Percentiles rank a stretch among this genome's conserved stretches.
phyloP scores from a whole-genome alignment of 768 basidiomycete genomes.

The Tulasnella sp. region DNA sequence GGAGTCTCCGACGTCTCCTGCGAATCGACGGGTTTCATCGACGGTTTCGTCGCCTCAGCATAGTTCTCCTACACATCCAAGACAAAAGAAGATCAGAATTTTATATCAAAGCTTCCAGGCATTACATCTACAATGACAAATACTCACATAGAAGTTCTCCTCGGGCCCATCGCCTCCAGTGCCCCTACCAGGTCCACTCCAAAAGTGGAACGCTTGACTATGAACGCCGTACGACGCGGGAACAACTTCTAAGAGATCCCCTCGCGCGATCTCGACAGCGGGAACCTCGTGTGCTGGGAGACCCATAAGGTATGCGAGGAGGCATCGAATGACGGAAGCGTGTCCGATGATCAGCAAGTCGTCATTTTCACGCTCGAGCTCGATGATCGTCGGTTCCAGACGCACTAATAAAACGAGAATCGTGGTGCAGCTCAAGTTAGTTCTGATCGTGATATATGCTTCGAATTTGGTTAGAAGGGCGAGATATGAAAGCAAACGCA shows the following conservation, averaged over 20 bases:
- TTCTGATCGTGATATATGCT: constrained; percentile 62
- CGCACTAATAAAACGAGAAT: constrained; percentile 48
- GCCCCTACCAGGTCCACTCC: constrained; percentile 72
- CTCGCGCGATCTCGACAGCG: constrained; percentile 91
- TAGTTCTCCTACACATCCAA: too few species aligned
- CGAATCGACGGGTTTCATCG: too few species aligned
- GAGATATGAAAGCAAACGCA: constrained; percentile 27
- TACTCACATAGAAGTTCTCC: constrained; percentile 82
- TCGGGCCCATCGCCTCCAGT: constrained; percentile 38
- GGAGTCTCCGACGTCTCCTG: too few species aligned
- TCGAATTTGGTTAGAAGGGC: constrained; percentile 66
- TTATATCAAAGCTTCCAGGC: too few species aligned
- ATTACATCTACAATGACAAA: constrained; percentile 26
- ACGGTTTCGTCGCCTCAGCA: background rate
- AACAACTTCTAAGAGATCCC: constrained; percentile 89
- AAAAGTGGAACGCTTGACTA: constrained; percentile 78
- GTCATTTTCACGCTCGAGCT: constrained; percentile 87
- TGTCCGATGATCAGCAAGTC: constrained; percentile 95
- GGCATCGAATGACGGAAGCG: constrained; percentile 92
- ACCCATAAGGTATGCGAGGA: constrained; percentile 87
- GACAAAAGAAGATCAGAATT: too few species aligned
- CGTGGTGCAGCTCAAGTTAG: constrained; percentile 16
- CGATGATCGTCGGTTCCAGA: constrained; percentile 84
- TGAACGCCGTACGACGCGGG: constrained; percentile 85
- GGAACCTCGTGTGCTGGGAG: constrained; percentile 93